A percentile compares a stretch with the other conserved stretches of the same genome.
Evolutionary conservation across 2,329 filamentous ascomycete genomes (phyloP).

Genomic region (Sphaerostilbella broomeana): DNA sequence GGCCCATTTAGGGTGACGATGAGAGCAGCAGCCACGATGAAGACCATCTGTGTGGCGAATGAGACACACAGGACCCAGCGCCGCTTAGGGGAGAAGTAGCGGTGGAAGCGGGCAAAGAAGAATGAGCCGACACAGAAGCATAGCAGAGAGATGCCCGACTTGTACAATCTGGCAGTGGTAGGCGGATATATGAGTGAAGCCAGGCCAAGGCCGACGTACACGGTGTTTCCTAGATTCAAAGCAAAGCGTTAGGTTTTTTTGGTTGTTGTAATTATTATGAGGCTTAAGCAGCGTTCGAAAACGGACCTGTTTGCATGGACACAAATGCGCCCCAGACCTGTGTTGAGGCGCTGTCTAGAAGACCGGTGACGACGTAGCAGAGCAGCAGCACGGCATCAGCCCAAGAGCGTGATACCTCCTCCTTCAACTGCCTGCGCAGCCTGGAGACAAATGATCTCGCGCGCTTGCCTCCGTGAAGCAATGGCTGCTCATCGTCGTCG

Average conservation of each 20-base stretch:
- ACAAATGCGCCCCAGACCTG: slow-evolving; percentile 76
- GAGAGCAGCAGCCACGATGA: slow-evolving; percentile 46
- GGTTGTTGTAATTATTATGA: too few relatives aligned
- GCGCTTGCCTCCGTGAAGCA: slow-evolving; percentile 20
- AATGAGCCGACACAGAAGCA: slow-evolving; percentile 69
- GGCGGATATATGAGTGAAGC: slow-evolving; percentile 40
- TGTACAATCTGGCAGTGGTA: slow-evolving; percentile 32
- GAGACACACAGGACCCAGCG: slow-evolving; percentile 60
- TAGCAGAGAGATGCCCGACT: slow-evolving; percentile 62
- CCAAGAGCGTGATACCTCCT: slow-evolving; percentile 53
- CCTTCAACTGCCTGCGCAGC: slow-evolving; percentile 30
- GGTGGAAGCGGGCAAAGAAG: slow-evolving; percentile 63
- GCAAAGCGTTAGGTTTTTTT: too few relatives aligned
- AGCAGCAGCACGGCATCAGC: slow-evolving; percentile 62
- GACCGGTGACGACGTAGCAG: slow-evolving; percentile 70
- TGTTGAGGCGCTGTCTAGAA: slow-evolving; percentile 69
- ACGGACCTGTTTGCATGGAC: slow-evolving; percentile 71
- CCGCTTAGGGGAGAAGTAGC: slow-evolving; percentile 51
- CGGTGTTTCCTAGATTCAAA: slow-evolving; percentile 59
- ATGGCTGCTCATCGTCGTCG: slow-evolving; percentile 31
- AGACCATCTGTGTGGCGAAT: slow-evolving; percentile 45
- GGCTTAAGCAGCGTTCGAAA: too few relatives aligned
- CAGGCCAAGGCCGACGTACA: slow-evolving; percentile 72
- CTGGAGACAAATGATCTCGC: slow-evolving; percentile 17
- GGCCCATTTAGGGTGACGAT: slow-evolving; percentile 45